These are phyloP conservation scores for Theileria sp. DNA, from an alignment of 169 alveolate genomes.

Conservation along the genomic window DNA sequence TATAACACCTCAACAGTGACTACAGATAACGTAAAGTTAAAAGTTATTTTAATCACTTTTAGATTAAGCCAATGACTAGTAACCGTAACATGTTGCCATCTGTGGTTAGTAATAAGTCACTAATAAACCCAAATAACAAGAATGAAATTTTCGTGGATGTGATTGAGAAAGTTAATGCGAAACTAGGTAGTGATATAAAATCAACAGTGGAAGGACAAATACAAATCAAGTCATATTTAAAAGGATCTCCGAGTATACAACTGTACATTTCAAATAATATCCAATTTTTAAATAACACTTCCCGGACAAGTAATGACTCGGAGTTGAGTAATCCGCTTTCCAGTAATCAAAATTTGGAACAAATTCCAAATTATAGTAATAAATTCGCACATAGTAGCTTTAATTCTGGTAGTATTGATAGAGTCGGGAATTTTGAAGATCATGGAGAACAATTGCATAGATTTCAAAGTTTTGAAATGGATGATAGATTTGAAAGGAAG, in stretches of 20 bases:
- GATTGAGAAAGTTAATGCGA: slow-evolving; percentile 72
- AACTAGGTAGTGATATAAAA: slow-evolving; percentile 84
- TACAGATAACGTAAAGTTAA: slow-evolving; percentile 12
- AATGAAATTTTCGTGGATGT: slow-evolving; percentile 72
- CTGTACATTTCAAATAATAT: slow-evolving; percentile 6
- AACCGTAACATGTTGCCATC: slow-evolving; percentile 76
- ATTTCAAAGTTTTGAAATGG: neutral
- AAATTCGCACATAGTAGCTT: neutral
- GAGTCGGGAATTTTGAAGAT: slow-evolving; percentile 67
- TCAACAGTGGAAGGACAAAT: slow-evolving; percentile 92
- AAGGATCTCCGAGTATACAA: slow-evolving; percentile 85
- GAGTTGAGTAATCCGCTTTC: neutral
- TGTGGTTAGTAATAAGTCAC: slow-evolving; percentile 80
- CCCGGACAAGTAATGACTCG: neutral
- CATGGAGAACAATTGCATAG: neutral
- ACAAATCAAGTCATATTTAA: slow-evolving; percentile 85
- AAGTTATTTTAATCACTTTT: slow-evolving; percentile 1
- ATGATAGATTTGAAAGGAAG: neutral
- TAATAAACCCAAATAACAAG: slow-evolving; percentile 47
- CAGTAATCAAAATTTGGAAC: neutral
- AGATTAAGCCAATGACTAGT: slow-evolving; percentile 24
- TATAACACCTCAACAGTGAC: slow-evolving; percentile 43
- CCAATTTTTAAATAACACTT: neutral
- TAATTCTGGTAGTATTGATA: neutral
- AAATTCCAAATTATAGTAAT: neutral